Base-by-base conservation (phyloP, 106 monocot genomes). In the Narthecium ossifragum region DNA sequence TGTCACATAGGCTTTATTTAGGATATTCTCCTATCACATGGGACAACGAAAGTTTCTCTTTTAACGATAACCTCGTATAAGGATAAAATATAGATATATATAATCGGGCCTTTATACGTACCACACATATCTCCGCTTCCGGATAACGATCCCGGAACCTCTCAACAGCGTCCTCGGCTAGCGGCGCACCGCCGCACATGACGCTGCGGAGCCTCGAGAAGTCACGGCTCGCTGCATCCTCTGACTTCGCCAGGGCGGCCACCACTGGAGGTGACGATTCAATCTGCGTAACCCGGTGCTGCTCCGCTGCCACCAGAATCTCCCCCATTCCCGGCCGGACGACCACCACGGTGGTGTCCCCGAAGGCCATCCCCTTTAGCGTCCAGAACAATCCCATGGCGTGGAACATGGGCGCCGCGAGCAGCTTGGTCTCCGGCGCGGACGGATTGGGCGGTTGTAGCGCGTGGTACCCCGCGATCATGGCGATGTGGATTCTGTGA, bases 401-500 rank as follows among this genome's bases (percentile, higher is more conserved):
- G 57, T 57, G 57, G 36, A 57, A 57, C 3, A 34, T 15, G 6
- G 57, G 57, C 8, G 28, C 33, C 33, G 22, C 10, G 3, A 33
- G 23, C 33, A 57, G 14, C 12, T 33, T 6, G 27, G 23, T 34
- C 57, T 13, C 11, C 57, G 34, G 18, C 2, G 2, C 34, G 6
- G 34, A 17, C 43, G 43, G 43, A 43, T 13, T 11, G 7, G 0
- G 17, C 20, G 11, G 34, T 2, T n/a, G 55, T 18, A 34, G 26
- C 8, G 15, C 1, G 46, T 59, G 34, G 31, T 14, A 34, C 32
- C 8, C 20, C 1, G 46, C 63, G 34, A 27, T 14, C 59, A 64
- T 61, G 11, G 66, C 51, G 25, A 83, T 74, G 43, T 52, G 47
- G 73, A 30, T 66, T 4, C 62, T 60, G 66, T 83, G 83, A 3